Conservation (phyloP, 2,329 filamentous ascomycete genomes). For the Nakataea oryzae region DNA sequence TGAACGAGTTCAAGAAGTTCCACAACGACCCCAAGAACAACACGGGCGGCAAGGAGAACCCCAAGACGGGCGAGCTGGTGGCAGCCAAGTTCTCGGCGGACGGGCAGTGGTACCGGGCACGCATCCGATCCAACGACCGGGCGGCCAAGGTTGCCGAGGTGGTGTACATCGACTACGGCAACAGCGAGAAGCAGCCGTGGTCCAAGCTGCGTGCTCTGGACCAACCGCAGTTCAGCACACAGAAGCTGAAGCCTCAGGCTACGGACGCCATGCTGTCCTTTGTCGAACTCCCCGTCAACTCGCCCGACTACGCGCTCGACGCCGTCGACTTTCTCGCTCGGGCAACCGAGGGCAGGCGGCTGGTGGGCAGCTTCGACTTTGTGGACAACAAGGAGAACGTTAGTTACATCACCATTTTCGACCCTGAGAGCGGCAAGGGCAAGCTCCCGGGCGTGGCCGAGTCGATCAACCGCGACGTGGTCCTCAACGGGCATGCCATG, state of each 20-base stretch:
- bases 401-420: constrained; percentile 80
- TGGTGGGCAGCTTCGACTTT: constrained; percentile 87
- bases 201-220: constrained; percentile 70
- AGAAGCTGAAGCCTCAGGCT: constrained; percentile 81
- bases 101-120: constrained; percentile 88
- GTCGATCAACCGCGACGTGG: constrained; percentile 82
- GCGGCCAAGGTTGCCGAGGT: constrained; percentile 82
- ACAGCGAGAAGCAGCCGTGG: constrained; percentile 84
- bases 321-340: constrained; percentile 67
- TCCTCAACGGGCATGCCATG: constrained; percentile 78
- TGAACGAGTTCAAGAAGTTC: constrained; percentile 85
- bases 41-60: constrained; percentile 55
- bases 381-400: constrained; percentile 69
- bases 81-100: constrained; percentile 86
- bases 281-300: constrained; percentile 68
- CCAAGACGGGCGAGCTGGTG: constrained; percentile 86
- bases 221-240: constrained; percentile 64
- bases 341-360: constrained; percentile 60
- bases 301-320: constrained; percentile 74
- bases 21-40: constrained; percentile 77
- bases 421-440: constrained; percentile 53
- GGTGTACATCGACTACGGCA: constrained; percentile 92
- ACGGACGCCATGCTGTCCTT: constrained; percentile 80
- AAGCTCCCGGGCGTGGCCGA: constrained; percentile 41
- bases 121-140: constrained; percentile 85